Evolutionary conservation across 768 basidiomycete species (phyloP), one percentile per base, ranked within the genome.

Genomic region (Sarcomyxa edulis): DNA sequence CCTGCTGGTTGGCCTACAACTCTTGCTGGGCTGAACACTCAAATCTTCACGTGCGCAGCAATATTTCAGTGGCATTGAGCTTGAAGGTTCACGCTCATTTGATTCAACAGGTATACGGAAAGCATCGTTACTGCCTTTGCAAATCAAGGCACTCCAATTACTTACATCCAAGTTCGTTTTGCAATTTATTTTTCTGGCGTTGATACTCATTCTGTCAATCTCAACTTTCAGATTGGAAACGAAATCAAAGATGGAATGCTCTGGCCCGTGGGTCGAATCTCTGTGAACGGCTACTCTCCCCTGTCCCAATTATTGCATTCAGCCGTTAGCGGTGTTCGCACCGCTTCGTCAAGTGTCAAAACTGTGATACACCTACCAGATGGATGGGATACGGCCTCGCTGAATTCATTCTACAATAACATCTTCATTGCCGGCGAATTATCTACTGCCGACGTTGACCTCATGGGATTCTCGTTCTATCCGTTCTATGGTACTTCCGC

Each of bases 211-310:
- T 42, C 16, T 16, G 19, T n/a, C 19, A 27, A 35, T 20, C 11
- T 14, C 37, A 10, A 20, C 14, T 7, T 16, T 18, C 49, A 76
- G 69, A 68, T 79, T 40, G 78, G 78, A 7, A 81, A 82, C 46
- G 78, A 82, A 54, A 81, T 82, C 49, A 80, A 78, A 57, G 65
- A 74, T 43, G 78, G 79, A 11, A 58, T 82, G 22, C 66, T 81
- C 15, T 81, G 76, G 77, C 79, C 79, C 8, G 62, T 66, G 19
- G 78, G 76, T 28, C 58, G 62, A 22, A 76, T 76, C 39, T 76
- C 74, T 9, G 61, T 58, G 22, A 71, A 66, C 31, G 74, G 76
- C 15, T 75, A 69, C 45, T 65, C 66, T 21, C 65, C 67, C 6
- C 61, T 74, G 20, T 79, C 78, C 3, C 72, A 81, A 52, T 61